phyloP scores from a whole-genome alignment of 2,329 filamentous ascomycete species.

The Epichloe hybrida region DNA sequence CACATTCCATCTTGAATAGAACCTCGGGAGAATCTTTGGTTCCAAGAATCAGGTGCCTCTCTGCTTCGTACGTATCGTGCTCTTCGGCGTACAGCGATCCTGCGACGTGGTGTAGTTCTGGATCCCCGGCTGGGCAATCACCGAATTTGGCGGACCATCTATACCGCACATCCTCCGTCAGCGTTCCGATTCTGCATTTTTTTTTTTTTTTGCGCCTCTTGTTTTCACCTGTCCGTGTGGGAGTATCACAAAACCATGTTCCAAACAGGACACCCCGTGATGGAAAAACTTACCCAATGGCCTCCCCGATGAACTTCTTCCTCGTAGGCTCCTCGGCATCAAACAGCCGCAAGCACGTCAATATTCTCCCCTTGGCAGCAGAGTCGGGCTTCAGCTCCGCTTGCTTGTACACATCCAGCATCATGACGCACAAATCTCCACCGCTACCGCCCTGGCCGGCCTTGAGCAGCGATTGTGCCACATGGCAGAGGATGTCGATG shows the following conservation, averaged over 20 bases:
- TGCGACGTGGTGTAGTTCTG: slow-evolving; percentile 85
- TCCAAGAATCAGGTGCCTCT: slow-evolving; percentile 76
- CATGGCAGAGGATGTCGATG: slow-evolving; percentile 72
- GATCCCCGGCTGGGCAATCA: slow-evolving; percentile 80
- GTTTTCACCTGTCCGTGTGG: no score
- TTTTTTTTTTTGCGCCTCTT: background rate
- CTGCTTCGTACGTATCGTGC: slow-evolving; percentile 84
- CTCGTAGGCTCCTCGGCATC: slow-evolving; percentile 72
- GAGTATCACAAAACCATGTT: background rate
- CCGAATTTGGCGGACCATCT: slow-evolving; percentile 75
- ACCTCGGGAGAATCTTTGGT: slow-evolving; percentile 77
- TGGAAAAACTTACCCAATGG: slow-evolving; percentile 48
- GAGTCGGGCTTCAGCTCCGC: slow-evolving; percentile 66
- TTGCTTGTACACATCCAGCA: slow-evolving; percentile 85
- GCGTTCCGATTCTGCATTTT: background rate
- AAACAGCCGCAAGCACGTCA: slow-evolving; percentile 72
- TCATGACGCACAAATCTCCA: slow-evolving; percentile 74
- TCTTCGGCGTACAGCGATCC: slow-evolving; percentile 86
- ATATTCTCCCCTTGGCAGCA: slow-evolving; percentile 57
- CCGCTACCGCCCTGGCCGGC: slow-evolving; percentile 90
- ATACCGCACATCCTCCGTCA: slow-evolving; percentile 6
- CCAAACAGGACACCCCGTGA: background rate
- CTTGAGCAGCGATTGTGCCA: slow-evolving; percentile 73
- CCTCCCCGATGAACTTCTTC: slow-evolving; percentile 83
- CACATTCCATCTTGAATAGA: slow-evolving; percentile 73